A percentile compares a stretch with the other conserved stretches of the same genome.
Conservation (phyloP, 2,329 filamentous ascomycete genomes). For the Claviceps capensis region DNA sequence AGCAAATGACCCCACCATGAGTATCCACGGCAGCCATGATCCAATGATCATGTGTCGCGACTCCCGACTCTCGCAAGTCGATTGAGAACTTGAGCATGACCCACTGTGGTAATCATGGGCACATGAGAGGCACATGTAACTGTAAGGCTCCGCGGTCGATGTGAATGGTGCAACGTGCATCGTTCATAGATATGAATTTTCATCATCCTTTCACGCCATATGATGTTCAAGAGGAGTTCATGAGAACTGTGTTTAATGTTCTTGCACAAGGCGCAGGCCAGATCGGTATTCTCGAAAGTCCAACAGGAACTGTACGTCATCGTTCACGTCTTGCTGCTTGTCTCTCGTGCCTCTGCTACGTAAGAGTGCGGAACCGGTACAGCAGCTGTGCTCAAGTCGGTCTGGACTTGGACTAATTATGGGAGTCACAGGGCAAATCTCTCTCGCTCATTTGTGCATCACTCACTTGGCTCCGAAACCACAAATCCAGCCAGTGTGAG, state of each 20-base stretch:
- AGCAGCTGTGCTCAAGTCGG: no score
- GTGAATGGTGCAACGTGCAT: slow-evolving; percentile 8
- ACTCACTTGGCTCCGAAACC: slow-evolving; percentile 77
- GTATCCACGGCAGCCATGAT: no score
- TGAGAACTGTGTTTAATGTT: slow-evolving; percentile 68
- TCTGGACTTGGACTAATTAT: neutral
- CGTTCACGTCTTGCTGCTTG: neutral
- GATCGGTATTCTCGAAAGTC: slow-evolving; percentile 80
- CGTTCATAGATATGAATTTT: slow-evolving; percentile 42
- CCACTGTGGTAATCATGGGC: neutral
- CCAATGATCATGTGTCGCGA: no score
- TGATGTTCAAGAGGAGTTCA: slow-evolving; percentile 76
- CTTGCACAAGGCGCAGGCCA: slow-evolving; percentile 58
- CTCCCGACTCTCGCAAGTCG: no score
- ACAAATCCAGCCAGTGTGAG: slow-evolving; percentile 52
- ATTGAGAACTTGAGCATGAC: neutral
- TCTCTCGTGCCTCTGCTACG: neutral
- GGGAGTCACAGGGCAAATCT: slow-evolving; percentile 57
- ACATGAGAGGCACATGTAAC: slow-evolving; percentile 8
- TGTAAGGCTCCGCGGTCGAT: slow-evolving; percentile 5
- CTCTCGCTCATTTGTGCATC: slow-evolving; percentile 81
- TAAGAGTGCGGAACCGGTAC: no score
- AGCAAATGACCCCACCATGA: slow-evolving; percentile 5
- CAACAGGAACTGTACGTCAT: slow-evolving; percentile 57
- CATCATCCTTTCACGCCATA: slow-evolving; percentile 83